phyloP scores from a whole-genome alignment of 2,329 filamentous ascomycete species.

The Mariannaea sp. region DNA sequence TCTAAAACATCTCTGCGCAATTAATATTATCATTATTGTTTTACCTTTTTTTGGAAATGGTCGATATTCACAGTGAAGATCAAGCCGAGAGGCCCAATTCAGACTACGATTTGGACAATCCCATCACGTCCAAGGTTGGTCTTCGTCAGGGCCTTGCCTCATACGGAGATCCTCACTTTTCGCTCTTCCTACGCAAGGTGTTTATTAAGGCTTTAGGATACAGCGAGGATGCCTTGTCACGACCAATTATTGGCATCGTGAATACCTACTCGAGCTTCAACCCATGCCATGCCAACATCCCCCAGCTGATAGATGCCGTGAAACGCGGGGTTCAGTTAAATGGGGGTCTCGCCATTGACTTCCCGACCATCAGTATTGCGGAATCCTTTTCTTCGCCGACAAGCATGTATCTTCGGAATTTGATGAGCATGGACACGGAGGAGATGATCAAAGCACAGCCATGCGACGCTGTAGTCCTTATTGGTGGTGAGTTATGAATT shows the following conservation, averaged over 20 bases:
- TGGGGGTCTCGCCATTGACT: constrained; percentile 72
- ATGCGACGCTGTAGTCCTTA: constrained; percentile 68
- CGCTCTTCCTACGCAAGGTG: constrained; percentile 73
- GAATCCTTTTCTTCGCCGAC: constrained; percentile 73
- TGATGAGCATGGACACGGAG: constrained; percentile 82
- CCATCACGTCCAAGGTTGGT: constrained; percentile 57
- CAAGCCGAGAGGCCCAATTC: constrained; percentile 20
- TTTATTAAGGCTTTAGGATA: constrained; percentile 80
- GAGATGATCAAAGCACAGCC: constrained; percentile 78
- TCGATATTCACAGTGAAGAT: constrained; percentile 11
- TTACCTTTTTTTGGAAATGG: constrained; percentile 18
- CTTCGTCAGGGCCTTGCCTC: constrained; percentile 68
- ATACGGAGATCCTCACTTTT: constrained; percentile 77
- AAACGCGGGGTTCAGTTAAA: constrained; percentile 70
- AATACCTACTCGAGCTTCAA: constrained; percentile 77
- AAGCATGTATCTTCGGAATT: constrained; percentile 74
- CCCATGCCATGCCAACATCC: constrained; percentile 73
- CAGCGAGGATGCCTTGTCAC: constrained; percentile 70
- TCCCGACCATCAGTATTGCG: constrained; percentile 74
- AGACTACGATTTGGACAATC: constrained; percentile 66
- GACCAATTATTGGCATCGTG: constrained; percentile 75
- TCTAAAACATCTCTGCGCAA: too few species aligned
- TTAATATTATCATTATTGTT: neutral
- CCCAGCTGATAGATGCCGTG: constrained; percentile 71
- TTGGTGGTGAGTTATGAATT: constrained; percentile 57